A percentile compares a stretch with the other conserved stretches of the same genome.
phyloP scores from a whole-genome alignment of 352 stramenopile genomes.

The Globisporangium emineosum region DNA sequence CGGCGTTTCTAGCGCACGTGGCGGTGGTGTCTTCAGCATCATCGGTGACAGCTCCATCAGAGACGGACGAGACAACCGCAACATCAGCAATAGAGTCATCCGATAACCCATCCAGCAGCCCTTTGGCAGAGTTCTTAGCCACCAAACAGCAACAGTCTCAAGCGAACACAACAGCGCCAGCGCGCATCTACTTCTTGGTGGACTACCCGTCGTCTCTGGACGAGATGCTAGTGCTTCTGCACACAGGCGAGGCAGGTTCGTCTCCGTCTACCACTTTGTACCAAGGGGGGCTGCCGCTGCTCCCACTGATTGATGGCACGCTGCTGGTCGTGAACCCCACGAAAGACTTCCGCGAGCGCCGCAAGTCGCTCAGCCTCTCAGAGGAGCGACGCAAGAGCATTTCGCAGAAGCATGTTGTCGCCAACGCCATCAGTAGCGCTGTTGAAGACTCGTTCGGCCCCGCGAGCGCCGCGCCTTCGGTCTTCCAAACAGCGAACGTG shows the following conservation, averaged over 20 bases:
- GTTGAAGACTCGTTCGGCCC: slow-evolving; percentile 1
- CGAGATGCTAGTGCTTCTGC: slow-evolving; percentile 47
- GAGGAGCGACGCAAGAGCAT: slow-evolving; percentile 29
- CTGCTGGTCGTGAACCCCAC: slow-evolving; percentile 39
- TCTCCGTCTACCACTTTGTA: background rate
- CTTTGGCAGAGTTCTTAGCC: background rate
- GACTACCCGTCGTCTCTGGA: slow-evolving; percentile 53
- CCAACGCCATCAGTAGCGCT: background rate
- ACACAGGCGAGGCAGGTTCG: slow-evolving; percentile 28
- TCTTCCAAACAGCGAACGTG: slow-evolving; percentile 42
- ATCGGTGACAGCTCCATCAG: background rate
- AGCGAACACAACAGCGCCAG: slow-evolving; percentile 4
- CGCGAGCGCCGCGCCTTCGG: slow-evolving; percentile 11
- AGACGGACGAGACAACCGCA: background rate
- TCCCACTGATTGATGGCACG: slow-evolving; percentile 60
- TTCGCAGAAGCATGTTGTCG: slow-evolving; percentile 17
- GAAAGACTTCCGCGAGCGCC: slow-evolving; percentile 26
- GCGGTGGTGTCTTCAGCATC: background rate
- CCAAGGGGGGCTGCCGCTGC: slow-evolving; percentile 24
- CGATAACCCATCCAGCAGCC: background rate
- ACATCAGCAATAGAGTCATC: background rate
- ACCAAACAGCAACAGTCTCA: background rate
- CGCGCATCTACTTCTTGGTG: slow-evolving; percentile 53
- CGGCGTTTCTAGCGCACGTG: slow-evolving; percentile 23
- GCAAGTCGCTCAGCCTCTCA: slow-evolving; percentile 14